Base-by-base conservation (phyloP, 208 protist species). In the Acanthamoeba castellanii region DNA sequence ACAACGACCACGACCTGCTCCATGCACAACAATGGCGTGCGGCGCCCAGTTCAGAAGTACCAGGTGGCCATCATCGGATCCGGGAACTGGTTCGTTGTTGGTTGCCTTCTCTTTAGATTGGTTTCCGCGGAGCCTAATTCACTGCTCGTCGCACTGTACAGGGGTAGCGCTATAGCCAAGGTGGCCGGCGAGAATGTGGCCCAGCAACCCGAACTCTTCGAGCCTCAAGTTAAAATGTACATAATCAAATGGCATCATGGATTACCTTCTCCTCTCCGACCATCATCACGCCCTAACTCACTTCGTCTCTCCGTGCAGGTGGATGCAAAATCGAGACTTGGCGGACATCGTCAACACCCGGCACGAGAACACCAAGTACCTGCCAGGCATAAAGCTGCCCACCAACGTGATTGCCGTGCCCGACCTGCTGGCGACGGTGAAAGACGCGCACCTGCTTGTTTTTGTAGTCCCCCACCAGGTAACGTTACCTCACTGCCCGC, bases 321-420 rank as follows among this genome's bases (percentile, higher is more conserved):
- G 95, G 94, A 96, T 97, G 20, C 61, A 97, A 22, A 96, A 96
- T 25, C 59, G 57, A 8, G 96, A 97, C 50, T 95, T 97, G 20
- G 96, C 96, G 7, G 95, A 97, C 2, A 96, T 97, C 87, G 97
- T 98, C 95, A 98, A 98, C 95, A 66, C 27, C 13, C 20, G 96
- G 27, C 96, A 98, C 95, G 96, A 97, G 92, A 98, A 98, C 94
- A 94, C 96, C 74, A 97, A 97, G 94, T 97, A 96, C 81, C 95
- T 97, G 37, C 94, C 96, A 20, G 96, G 94, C 47, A 70, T 94
- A 16, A 92, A 93, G 87, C 59, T 97, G 70, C 94, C 94, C 0
- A 68, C 50, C 14, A 96, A 95, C 52, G 59, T 97, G 64, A 61
- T 97, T 25, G 97, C 97, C 3, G 95, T 93, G 22, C 95, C 96